Evolutionary conservation across 208 protist species (phyloP).

Genomic region (Leishmania aethiopica): DNA sequence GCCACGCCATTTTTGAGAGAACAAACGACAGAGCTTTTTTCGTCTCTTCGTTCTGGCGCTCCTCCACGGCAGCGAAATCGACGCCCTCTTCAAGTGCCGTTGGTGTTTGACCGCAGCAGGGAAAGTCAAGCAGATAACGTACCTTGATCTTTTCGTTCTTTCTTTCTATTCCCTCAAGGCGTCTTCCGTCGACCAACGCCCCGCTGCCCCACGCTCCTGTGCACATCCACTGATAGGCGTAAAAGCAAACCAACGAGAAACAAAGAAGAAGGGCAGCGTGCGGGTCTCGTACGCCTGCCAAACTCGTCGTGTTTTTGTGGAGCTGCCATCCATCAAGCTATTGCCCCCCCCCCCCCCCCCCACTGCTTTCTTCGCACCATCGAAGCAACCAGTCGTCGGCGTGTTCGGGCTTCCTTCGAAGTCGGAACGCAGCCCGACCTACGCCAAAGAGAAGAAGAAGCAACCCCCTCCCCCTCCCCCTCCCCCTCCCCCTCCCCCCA

Average conservation of each 20-base stretch:
- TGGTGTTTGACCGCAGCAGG: neutral
- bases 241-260: neutral
- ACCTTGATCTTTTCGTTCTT: neutral
- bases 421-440: neutral
- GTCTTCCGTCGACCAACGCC: neutral
- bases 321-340: neutral
- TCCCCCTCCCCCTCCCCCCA: too few relatives aligned
- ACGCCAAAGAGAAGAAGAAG: too few relatives aligned
- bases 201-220: neutral
- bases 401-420: neutral
- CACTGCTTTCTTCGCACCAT: neutral
- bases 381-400: neutral
- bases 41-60: neutral
- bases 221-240: neutral
- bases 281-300: neutral
- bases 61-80: neutral
- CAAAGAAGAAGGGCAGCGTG: neutral
- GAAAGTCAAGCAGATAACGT: neutral
- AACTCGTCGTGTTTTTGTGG: neutral
- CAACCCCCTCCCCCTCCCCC: neutral
- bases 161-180: neutral
- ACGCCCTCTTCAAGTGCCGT: neutral
- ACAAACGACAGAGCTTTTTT: neutral
- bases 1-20: neutral
- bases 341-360: too few relatives aligned